Evolutionary conservation across 805 yeast species (phyloP).

Genomic region (Cyberlindnera sargentensis): DNA sequence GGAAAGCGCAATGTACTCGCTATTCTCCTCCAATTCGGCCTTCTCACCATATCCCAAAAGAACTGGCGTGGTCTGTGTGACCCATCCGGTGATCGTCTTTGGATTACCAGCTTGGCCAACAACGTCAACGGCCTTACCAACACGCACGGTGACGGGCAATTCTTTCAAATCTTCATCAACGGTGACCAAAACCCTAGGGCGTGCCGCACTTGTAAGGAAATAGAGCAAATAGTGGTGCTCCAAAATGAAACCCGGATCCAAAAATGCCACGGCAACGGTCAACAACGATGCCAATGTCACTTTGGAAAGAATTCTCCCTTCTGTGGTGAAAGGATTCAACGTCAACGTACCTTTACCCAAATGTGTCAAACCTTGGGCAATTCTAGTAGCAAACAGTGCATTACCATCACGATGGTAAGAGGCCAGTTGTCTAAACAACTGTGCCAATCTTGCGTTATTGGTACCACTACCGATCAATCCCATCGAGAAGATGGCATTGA

Average conservation of each 20-base stretch:
- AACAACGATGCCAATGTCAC: conserved; percentile 85
- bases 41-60: conserved; percentile 89
- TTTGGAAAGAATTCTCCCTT: conserved; percentile 79
- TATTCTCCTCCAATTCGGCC: conserved; percentile 88
- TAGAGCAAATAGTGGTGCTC: conserved; percentile 79
- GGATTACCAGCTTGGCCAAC: conserved; percentile 99
- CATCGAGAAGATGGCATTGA: conserved; percentile 93
- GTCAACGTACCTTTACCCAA: conserved; percentile 95
- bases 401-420: conserved; percentile 90
- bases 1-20: conserved; percentile 80
- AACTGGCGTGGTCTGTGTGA: conserved; percentile 96
- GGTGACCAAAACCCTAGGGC: conserved; percentile 89
- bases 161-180: conserved; percentile 79
- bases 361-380: conserved; percentile 92
- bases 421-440: conserved; percentile 89
- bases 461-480: conserved; percentile 99
- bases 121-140: conserved; percentile 97
- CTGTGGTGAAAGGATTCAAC: conserved; percentile 82
- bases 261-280: conserved; percentile 74
- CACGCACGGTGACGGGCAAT: conserved; percentile 91
- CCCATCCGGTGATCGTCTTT: conserved; percentile 99
- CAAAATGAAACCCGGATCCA: conserved; percentile 82
- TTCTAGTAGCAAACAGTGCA: conserved; percentile 83
- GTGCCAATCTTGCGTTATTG: conserved; percentile 96
- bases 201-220: conserved; percentile 79